These are phyloP conservation scores for Tremella fuciformis DNA, from an alignment of 768 basidiomycete species.

Conservation along the genomic window DNA sequence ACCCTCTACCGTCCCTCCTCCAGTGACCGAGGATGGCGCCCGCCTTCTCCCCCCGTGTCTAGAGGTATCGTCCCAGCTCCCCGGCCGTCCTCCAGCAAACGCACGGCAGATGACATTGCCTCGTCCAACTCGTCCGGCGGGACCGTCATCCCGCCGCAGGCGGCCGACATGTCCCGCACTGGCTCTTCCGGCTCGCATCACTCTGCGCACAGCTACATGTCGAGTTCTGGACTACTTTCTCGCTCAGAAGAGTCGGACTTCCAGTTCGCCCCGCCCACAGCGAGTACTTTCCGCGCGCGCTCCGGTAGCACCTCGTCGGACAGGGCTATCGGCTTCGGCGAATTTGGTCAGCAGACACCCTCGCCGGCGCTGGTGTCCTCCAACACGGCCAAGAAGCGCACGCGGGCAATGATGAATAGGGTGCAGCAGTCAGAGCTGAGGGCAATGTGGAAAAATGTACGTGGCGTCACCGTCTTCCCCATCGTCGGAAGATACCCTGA, in stretches of 20 bases:
- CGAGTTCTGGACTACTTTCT: not conserved
- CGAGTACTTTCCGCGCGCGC: not conserved
- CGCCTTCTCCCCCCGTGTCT: constrained; percentile 8
- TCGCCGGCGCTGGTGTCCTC: not conserved
- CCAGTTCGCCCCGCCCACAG: not conserved
- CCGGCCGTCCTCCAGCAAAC: not conserved
- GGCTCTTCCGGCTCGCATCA: not conserved
- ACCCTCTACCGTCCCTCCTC: too few species aligned
- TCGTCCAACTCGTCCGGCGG: not conserved
- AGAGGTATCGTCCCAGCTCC: constrained; percentile 4
- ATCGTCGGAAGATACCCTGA: not conserved
- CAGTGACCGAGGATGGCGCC: not conserved
- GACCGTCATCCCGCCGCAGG: not conserved
- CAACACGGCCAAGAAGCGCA: constrained; percentile 7
- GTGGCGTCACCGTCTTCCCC: not conserved
- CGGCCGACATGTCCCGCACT: constrained; percentile 4
- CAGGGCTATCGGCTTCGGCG: not conserved
- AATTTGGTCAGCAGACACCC: not conserved
- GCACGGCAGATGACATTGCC: too few species aligned
- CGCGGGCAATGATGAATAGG: constrained; percentile 14
- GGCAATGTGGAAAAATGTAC: constrained; percentile 10
- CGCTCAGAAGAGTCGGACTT: constrained; percentile 1
- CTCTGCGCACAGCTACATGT: constrained; percentile 3
- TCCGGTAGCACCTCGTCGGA: not conserved
- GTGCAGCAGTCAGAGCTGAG: constrained; percentile 3